phyloP scores from a whole-genome alignment of 192 early-diverging fungal species.

The Borealophlyctis nickersoniae region DNA sequence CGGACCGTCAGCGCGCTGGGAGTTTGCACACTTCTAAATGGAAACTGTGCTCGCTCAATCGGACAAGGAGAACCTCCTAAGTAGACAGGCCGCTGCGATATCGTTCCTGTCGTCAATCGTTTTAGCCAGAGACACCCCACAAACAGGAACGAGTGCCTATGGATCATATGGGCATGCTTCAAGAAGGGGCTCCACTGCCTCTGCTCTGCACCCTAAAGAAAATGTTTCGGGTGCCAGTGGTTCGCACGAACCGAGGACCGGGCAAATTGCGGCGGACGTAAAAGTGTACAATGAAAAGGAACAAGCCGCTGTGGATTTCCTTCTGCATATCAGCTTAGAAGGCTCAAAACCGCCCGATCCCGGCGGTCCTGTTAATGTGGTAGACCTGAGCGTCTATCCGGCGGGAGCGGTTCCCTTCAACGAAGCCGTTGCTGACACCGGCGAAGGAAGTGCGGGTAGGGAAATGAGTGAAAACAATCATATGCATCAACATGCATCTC shows the following conservation, averaged over 20 bases:
- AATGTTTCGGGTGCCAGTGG: background rate
- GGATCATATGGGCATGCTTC: background rate
- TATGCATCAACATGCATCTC: background rate
- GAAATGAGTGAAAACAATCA: background rate
- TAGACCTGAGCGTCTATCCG: too few relatives aligned
- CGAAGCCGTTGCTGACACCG: background rate
- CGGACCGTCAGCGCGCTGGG: too few relatives aligned
- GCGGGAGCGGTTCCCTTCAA: background rate
- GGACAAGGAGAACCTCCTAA: too few relatives aligned
- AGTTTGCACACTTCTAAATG: too few relatives aligned
- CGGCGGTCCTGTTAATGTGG: too few relatives aligned
- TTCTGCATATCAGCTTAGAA: slow-evolving; percentile 19
- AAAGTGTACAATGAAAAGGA: slow-evolving; percentile 10
- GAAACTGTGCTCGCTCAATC: too few relatives aligned
- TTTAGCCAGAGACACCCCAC: slow-evolving; percentile 4
- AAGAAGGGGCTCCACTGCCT: background rate
- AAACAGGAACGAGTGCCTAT: background rate
- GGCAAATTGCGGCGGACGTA: background rate
- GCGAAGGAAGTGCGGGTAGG: background rate
- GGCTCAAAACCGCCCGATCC: background rate
- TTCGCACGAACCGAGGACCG: background rate
- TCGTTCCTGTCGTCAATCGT: slow-evolving; percentile 18
- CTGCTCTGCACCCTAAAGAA: background rate
- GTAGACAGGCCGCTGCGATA: slow-evolving; percentile 24
- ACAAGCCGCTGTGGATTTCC: slow-evolving; percentile 22